Base-by-base conservation (phyloP, 805 yeast species). In the Wickerhamomyces chaumierensis region DNA sequence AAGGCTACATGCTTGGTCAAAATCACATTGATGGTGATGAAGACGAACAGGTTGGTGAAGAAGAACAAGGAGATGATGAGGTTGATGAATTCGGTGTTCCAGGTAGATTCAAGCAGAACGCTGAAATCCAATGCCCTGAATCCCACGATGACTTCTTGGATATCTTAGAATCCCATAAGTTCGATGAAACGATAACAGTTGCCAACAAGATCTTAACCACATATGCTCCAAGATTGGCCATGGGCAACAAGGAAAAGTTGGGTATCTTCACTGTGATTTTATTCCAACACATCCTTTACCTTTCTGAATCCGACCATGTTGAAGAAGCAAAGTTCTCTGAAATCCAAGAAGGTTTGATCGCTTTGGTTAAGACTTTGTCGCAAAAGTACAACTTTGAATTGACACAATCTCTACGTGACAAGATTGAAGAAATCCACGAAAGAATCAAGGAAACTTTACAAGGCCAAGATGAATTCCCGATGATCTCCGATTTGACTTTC, bases 241-340 rank as follows among this genome's bases (percentile, higher is more conserved):
- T 67, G 39, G 96, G 95, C 3, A 87, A 90, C 57, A 86, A 84
- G 53, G 82, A 77, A 42, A 78, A 72, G 50, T 60, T 83, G 46
- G 82, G 79, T 18, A 53, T 47, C 3, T 81, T 88, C 51, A 70
- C 82, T 1, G 67, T 71, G 3, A 71, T 83, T 9, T 48, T 87
- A 13, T 65, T 83, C 43, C 73, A 78, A 46, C 86, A 83, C 49
- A 60, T 75, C 11, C 55, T 83, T 33, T 61, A 66, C 41, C 52
- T 78, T 25, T 59, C 75, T 1, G 68, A 69, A 39, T 48, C 52
- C 3, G 60, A 59, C 32, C 53, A 54, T 18, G 53, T 58, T 33
- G 43, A 64, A 32, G 57, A 69, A 21, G 58, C 55, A 18, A 60
- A 52, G 6, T 56, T 67, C 34, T 52, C 60, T 23, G 41, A 47